Evolutionary conservation across 2,329 filamentous ascomycete species (phyloP), one percentile per base, ranked within the genome.

Genomic region (Trichoderma guizhouense): DNA sequence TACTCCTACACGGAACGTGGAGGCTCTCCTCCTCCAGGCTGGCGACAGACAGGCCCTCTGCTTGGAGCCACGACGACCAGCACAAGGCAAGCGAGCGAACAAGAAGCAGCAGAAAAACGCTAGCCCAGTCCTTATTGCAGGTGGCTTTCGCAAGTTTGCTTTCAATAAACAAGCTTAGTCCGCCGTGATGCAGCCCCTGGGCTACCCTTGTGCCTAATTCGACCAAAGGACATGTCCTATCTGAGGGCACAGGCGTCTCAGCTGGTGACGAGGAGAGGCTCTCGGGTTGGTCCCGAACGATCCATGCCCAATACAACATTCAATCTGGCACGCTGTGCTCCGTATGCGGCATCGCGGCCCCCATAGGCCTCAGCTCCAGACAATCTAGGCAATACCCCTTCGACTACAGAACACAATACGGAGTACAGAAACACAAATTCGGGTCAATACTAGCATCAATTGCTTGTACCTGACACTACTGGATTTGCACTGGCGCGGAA

Each of bases 301-400:
- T 62, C 39, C 21, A 69, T 53, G 39, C 18, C 39, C 36, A 53
- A 34, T 53, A 61, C 57, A 26, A 62, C 66, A 51, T 47, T 53
- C 66, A 69, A 69, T 39, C 57, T 62, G 66, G 57, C n/a, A 69
- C 66, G 57, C 57, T n/a, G 24, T 28, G 24, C 57, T 24, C 66
- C 36, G 32, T 28, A n/a, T 51, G 39, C 9, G 57, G 57, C 47
- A 51, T 34, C 28, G 39, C 57, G 24, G 28, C 66, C 66, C 66
- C 57, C 57, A 21, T 69, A 36, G 39, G 36, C 43, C 39, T 21
- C 26, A 6, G 30, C 36, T 61, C 39, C 28, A 58, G 39, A 18
- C 28, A 36, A 28, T 8, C 11, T 26, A 36, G 34, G 34, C 14
- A 14, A 12, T 51, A 1, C 43, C 5, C n/a, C 15, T 3, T 43